Conservation (phyloP, 495 filamentous ascomycete species). For the Trichoderma gamsii region DNA sequence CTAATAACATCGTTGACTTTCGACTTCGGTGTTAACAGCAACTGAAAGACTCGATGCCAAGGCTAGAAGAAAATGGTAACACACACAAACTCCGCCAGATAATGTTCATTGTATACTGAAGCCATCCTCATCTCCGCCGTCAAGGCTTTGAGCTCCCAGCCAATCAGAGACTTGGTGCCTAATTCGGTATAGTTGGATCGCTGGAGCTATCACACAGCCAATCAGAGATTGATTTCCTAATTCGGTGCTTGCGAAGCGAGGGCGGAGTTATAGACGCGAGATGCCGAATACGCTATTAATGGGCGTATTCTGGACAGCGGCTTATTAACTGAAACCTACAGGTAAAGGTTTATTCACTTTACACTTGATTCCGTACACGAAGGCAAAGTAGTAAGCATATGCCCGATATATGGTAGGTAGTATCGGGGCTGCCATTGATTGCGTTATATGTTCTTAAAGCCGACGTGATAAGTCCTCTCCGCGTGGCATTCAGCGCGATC, state of each 20-base stretch:
- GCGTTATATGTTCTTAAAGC: too few relatives aligned
- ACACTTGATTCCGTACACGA: too few relatives aligned
- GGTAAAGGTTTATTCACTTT: too few relatives aligned
- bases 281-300: too few relatives aligned
- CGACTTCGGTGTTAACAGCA: background rate
- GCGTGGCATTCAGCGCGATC: too few relatives aligned
- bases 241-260: background rate
- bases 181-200: background rate
- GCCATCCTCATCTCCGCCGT: background rate
- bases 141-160: background rate
- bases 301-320: too few relatives aligned
- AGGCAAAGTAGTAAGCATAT: too few relatives aligned
- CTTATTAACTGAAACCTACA: too few relatives aligned
- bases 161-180: background rate
- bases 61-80: background rate
- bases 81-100: background rate
- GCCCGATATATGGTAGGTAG: too few relatives aligned
- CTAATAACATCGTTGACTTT: background rate
- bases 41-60: background rate
- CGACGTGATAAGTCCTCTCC: too few relatives aligned
- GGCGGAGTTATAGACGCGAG: too few relatives aligned
- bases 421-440: too few relatives aligned
- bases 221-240: background rate
- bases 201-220: background rate
- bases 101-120: background rate